Evolutionary conservation across 371 early-diverging fungal genomes (phyloP).

Genomic region (Apophysomyces sp.): DNA sequence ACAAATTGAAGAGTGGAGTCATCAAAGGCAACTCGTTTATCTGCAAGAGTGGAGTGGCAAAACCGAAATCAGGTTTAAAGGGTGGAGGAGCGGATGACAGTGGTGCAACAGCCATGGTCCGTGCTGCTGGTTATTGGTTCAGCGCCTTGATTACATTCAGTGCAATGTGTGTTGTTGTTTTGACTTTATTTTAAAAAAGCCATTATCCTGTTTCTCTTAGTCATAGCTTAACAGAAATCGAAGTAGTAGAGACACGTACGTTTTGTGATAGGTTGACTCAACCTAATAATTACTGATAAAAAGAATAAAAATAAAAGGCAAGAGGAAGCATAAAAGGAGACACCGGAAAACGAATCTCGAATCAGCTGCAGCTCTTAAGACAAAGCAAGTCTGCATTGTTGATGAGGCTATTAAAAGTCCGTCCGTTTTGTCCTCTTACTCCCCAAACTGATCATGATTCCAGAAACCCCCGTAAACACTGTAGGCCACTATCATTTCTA

Average conservation of each 20-base stretch:
- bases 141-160: neutral
- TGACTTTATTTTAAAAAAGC: too few species aligned
- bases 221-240: too few species aligned
- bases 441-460: neutral
- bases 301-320: too few species aligned
- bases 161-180: too few species aligned
- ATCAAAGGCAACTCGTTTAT: conserved; percentile 42
- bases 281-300: too few species aligned
- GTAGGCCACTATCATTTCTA: neutral
- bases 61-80: conserved; percentile 30
- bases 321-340: too few species aligned
- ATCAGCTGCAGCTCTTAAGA: too few species aligned
- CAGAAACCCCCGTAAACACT: conserved; percentile 6
- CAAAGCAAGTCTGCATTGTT: too few species aligned
- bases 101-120: neutral
- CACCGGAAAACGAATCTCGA: too few species aligned
- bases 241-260: too few species aligned
- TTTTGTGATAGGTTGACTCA: too few species aligned
- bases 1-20: conserved; percentile 35
- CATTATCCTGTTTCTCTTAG: too few species aligned
- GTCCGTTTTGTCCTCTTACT: neutral
- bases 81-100: neutral
- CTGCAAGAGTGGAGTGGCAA: conserved; percentile 32
- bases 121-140: neutral
- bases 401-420: neutral